These are phyloP conservation scores for Corrigiola litoralis DNA, from an alignment of 179 eudicot species.

Conservation along the genomic window DNA sequence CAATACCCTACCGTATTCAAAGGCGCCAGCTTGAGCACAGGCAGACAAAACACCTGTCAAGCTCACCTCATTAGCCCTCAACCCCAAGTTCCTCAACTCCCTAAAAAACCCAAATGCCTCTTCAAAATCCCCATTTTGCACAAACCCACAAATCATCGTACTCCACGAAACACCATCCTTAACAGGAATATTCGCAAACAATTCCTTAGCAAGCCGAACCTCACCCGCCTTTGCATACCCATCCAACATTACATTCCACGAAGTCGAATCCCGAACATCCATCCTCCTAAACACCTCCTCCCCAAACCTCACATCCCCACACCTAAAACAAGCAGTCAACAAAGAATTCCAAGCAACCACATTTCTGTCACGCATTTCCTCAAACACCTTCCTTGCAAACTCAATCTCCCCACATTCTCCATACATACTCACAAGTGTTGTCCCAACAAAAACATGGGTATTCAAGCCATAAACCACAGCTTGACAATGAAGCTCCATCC, in stretches of 20 bases:
- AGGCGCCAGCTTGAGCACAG: slow-evolving; percentile 65
- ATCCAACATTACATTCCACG: slow-evolving; percentile 55
- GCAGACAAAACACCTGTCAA: slow-evolving; percentile 55
- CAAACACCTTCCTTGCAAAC: slow-evolving; percentile 53
- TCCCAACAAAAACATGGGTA: slow-evolving; percentile 64
- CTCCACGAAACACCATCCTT: slow-evolving; percentile 79
- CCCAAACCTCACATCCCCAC: slow-evolving; percentile 36
- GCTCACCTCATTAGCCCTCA: slow-evolving; percentile 50
- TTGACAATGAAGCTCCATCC: slow-evolving; percentile 56
- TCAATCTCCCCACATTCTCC: slow-evolving; percentile 50
- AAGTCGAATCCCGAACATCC: slow-evolving; percentile 40
- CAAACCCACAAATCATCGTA: slow-evolving; percentile 55
- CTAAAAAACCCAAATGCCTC: slow-evolving; percentile 52
- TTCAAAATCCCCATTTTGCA: slow-evolving; percentile 45
- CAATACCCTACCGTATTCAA: slow-evolving; percentile 40
- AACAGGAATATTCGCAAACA: slow-evolving; percentile 35
- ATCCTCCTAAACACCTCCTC: slow-evolving; percentile 38
- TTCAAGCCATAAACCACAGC: slow-evolving; percentile 33
- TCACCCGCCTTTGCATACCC: slow-evolving; percentile 52
- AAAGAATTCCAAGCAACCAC: slow-evolving; percentile 71
- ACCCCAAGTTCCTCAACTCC: slow-evolving; percentile 32
- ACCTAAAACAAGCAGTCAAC: slow-evolving; percentile 48
- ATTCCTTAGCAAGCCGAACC: slow-evolving; percentile 38
- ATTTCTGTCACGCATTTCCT: slow-evolving; percentile 53
- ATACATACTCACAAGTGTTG: slow-evolving; percentile 60